These are phyloP conservation scores for Nicotiana tabacum DNA, from an alignment of 257 asterid genomes.

Conservation along the genomic window DNA sequence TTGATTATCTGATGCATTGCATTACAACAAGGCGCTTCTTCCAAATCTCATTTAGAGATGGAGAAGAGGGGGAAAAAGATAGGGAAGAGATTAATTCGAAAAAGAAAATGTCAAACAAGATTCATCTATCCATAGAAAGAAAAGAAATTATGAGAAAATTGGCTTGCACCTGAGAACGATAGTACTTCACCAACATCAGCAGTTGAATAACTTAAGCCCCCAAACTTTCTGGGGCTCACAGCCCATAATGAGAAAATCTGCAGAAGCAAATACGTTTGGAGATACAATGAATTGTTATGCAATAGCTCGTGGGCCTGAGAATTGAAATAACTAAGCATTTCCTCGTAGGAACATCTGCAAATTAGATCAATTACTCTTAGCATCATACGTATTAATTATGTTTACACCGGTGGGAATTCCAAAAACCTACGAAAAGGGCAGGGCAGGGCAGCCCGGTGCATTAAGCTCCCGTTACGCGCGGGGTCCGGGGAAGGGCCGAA, in stretches of 20 bases:
- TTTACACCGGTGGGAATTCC: not conserved
- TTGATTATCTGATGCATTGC: not conserved
- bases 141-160: not conserved
- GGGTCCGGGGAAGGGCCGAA: too few species aligned
- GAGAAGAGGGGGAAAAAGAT: not conserved
- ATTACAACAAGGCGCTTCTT: not conserved
- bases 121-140: not conserved
- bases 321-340: not conserved
- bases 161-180: conserved; percentile 57
- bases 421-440: too few species aligned
- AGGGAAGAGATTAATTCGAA: not conserved
- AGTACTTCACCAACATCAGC: conserved; percentile 69
- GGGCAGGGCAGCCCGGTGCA: too few species aligned
- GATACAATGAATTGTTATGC: not conserved
- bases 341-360: too few species aligned
- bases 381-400: too few species aligned
- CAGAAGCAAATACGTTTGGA: not conserved
- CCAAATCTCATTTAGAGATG: not conserved
- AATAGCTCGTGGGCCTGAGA: not conserved
- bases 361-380: too few species aligned
- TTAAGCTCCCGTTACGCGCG: too few species aligned
- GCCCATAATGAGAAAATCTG: conserved; percentile 92
- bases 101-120: not conserved
- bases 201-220: conserved; percentile 60
- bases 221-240: conserved; percentile 60